These are phyloP conservation scores for Fusarium citri DNA, from an alignment of 2,329 filamentous ascomycete species.

Conservation along the genomic window DNA sequence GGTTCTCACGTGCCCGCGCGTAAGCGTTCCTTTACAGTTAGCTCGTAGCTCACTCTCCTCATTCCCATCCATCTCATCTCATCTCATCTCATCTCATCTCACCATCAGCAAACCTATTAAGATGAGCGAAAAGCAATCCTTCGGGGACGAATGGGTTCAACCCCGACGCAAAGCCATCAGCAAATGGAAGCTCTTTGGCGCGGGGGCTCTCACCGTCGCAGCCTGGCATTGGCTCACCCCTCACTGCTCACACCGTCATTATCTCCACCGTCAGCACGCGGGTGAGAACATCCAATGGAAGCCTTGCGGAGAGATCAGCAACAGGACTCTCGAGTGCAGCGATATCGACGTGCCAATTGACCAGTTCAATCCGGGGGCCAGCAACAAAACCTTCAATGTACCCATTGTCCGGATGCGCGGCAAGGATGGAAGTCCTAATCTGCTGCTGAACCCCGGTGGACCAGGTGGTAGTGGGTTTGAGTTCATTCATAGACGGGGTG, in stretches of 20 bases:
- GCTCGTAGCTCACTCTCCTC: neutral
- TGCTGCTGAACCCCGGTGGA: conserved; percentile 62
- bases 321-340: conserved; percentile 56
- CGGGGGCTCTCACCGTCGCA: conserved; percentile 8
- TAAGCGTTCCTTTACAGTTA: neutral
- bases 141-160: neutral
- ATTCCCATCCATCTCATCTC: neutral
- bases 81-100: neutral
- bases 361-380: conserved; percentile 54
- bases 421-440: conserved; percentile 55
- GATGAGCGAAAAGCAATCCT: conserved; percentile 25
- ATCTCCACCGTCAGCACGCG: neutral
- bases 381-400: conserved; percentile 56
- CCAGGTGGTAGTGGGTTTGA: conserved; percentile 58
- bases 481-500: conserved; percentile 52
- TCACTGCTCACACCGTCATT: conserved; percentile 22
- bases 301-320: conserved; percentile 53
- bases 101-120: conserved; percentile 3
- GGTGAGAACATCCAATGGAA: conserved; percentile 50
- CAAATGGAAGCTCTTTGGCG: conserved; percentile 31
- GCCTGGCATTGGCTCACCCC: conserved; percentile 23
- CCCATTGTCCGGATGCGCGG: conserved; percentile 59
- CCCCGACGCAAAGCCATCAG: neutral
- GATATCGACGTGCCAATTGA: conserved; percentile 60
- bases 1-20: conserved; percentile 19